phyloP scores from a whole-genome alignment of 2,329 filamentous ascomycete species.

The Monosporascus sp. region DNA sequence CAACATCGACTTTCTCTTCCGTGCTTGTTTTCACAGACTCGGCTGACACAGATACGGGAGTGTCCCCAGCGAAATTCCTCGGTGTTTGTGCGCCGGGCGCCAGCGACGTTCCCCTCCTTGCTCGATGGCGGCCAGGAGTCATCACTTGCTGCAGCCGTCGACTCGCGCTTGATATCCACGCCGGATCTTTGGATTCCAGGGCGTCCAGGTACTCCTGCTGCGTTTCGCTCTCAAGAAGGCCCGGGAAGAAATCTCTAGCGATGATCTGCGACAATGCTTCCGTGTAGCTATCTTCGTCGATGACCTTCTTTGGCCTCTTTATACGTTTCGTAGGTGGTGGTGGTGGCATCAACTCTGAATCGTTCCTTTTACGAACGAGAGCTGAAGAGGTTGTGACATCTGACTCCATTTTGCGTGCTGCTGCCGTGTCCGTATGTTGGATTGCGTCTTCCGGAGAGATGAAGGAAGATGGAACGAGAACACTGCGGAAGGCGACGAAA shows the following conservation, averaged over 20 bases:
- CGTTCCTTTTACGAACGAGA: conserved; percentile 60
- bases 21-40: conserved; percentile 29
- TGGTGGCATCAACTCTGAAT: conserved; percentile 77
- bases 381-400: conserved; percentile 41
- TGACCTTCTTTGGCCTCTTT: conserved; percentile 79
- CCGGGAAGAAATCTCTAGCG: conserved; percentile 93
- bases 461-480: too few species aligned
- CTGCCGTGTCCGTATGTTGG: background rate
- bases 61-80: conserved; percentile 64
- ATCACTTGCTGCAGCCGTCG: conserved; percentile 70
- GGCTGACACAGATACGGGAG: conserved; percentile 57
- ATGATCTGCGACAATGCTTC: conserved; percentile 90
- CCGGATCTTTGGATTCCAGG: conserved; percentile 74
- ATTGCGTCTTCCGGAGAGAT: too few species aligned
- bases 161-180: conserved; percentile 82
- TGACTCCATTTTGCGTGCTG: conserved; percentile 31
- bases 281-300: conserved; percentile 93
- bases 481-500: too few species aligned
- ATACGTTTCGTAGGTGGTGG: conserved; percentile 82
- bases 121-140: conserved; percentile 59
- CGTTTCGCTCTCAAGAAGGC: conserved; percentile 75
- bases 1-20: conserved; percentile 45
- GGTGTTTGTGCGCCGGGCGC: conserved; percentile 50
- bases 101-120: conserved; percentile 28
- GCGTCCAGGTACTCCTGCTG: conserved; percentile 93